These are phyloP conservation scores for Phylloporus sp. DNA, from an alignment of 768 basidiomycete species.

Conservation along the genomic window DNA sequence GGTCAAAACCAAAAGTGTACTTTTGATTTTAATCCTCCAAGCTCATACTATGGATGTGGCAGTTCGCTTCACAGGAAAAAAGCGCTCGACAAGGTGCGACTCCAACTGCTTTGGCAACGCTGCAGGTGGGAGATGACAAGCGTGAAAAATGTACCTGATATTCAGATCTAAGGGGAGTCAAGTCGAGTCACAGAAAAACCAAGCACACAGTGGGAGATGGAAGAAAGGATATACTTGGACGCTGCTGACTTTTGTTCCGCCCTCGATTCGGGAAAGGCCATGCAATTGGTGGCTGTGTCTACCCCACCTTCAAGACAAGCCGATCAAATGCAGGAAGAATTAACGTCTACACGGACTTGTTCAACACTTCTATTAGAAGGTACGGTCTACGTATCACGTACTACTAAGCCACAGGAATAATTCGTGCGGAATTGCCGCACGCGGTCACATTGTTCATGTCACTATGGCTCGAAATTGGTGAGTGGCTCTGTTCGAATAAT, in stretches of 20 bases:
- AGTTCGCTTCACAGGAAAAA: constrained; percentile 4
- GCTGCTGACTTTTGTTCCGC: constrained; percentile 4
- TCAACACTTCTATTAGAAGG: too few relatives aligned
- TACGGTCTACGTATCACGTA: background rate
- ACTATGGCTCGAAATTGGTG: background rate
- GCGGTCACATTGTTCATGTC: background rate
- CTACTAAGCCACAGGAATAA: background rate
- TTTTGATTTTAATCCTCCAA: background rate
- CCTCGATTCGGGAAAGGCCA: constrained; percentile 4
- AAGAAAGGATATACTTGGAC: constrained; percentile 14
- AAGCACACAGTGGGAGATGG: constrained; percentile 13
- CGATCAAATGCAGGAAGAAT: too few relatives aligned
- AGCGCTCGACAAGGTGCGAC: background rate
- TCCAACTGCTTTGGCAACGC: background rate
- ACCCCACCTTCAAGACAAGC: background rate
- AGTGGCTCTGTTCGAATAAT: background rate
- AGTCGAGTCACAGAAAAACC: constrained; percentile 14
- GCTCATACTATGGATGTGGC: constrained; percentile 7
- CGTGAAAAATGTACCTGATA: constrained; percentile 4
- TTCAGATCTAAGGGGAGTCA: constrained; percentile 9
- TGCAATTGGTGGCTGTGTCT: constrained; percentile 24
- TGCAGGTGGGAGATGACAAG: background rate
- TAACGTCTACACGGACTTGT: too few relatives aligned
- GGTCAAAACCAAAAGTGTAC: constrained; percentile 3
- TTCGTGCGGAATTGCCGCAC: too few relatives aligned